phyloP scores from a whole-genome alignment of 148 eudicot genomes.

The Beta vulgaris region DNA sequence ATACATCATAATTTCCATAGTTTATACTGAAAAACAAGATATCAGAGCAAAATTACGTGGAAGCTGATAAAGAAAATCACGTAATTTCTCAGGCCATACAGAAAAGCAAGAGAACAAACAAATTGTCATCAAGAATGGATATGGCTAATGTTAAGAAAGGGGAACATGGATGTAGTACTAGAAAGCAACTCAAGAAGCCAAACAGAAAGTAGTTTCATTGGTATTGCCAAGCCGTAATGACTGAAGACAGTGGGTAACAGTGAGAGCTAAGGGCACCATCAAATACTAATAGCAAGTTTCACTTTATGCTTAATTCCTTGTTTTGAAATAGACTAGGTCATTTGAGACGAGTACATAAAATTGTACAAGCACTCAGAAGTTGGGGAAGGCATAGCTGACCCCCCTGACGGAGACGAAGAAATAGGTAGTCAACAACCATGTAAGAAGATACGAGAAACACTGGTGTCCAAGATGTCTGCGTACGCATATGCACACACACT shows the following conservation, averaged over 20 bases:
- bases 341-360: neutral
- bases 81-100: neutral
- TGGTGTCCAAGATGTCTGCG: neutral
- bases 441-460: neutral
- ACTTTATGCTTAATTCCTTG: neutral
- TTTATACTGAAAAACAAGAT: neutral
- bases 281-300: neutral
- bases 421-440: neutral
- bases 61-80: neutral
- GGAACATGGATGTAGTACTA: no score
- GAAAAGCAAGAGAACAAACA: conserved; percentile 7
- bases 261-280: neutral
- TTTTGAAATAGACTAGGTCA: neutral
- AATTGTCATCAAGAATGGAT: neutral
- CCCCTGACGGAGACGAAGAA: neutral
- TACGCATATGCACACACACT: neutral
- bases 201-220: neutral
- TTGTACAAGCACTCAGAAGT: neutral
- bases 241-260: neutral
- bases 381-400: neutral
- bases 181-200: neutral
- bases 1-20: neutral
- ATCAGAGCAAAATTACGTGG: neutral
- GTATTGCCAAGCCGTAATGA: neutral
- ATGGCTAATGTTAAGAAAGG: neutral